These are phyloP conservation scores for Globisporangium radiosum DNA, from an alignment of 352 stramenopile genomes.

Conservation along the genomic window DNA sequence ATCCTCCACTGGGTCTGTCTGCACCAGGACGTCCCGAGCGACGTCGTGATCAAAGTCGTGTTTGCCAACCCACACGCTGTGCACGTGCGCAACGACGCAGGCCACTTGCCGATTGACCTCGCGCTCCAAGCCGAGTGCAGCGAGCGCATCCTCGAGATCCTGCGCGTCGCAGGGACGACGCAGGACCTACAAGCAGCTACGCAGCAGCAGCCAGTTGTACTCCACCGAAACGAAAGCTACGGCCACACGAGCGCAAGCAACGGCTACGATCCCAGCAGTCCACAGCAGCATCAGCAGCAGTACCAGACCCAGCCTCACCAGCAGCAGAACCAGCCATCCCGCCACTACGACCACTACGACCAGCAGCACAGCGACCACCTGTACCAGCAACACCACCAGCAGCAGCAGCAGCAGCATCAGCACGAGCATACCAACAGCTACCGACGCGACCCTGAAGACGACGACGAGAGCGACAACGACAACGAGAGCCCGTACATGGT, in stretches of 20 bases:
- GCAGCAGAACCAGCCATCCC: neutral
- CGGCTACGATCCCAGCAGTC: slow-evolving; percentile 18
- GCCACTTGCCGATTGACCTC: slow-evolving; percentile 67
- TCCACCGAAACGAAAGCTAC: slow-evolving; percentile 20
- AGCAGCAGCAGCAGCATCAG: slow-evolving; percentile 8
- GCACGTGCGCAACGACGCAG: slow-evolving; percentile 65
- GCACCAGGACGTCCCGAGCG: slow-evolving; percentile 63
- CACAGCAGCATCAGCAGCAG: slow-evolving; percentile 9
- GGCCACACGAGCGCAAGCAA: slow-evolving; percentile 8
- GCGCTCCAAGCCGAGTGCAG: slow-evolving; percentile 68
- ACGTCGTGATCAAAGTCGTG: slow-evolving; percentile 76
- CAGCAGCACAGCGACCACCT: slow-evolving; percentile 8
- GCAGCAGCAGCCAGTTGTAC: slow-evolving; percentile 14
- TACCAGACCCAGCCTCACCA: slow-evolving; percentile 1
- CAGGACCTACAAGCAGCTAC: slow-evolving; percentile 1
- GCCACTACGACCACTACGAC: slow-evolving; percentile 5
- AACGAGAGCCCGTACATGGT: slow-evolving; percentile 19
- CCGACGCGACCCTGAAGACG: slow-evolving; percentile 23
- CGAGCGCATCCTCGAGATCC: slow-evolving; percentile 65
- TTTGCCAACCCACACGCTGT: slow-evolving; percentile 73
- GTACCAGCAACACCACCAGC: slow-evolving; percentile 6
- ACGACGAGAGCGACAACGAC: slow-evolving; percentile 10
- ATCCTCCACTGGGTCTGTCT: slow-evolving; percentile 77
- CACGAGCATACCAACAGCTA: slow-evolving; percentile 7
- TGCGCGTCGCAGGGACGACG: slow-evolving; percentile 42